These are phyloP conservation scores for Colletotrichum chlorophyti DNA, from an alignment of 2,329 filamentous ascomycete species.

Conservation along the genomic window DNA sequence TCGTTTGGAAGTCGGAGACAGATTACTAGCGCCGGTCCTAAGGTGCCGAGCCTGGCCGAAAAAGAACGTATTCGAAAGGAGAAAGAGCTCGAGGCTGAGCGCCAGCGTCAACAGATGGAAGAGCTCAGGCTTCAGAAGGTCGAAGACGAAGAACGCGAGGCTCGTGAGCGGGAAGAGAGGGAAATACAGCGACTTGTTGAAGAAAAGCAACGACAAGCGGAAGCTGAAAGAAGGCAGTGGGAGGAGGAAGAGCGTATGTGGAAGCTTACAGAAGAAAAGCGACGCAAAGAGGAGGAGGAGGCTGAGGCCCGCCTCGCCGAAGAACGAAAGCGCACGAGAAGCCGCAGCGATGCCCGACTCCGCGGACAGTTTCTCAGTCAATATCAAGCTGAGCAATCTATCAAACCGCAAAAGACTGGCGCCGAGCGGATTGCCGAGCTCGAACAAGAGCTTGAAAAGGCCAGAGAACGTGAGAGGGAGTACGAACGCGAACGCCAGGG, in stretches of 20 bases:
- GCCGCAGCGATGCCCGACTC: constrained; percentile 68
- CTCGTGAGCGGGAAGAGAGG: constrained; percentile 68
- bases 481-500: constrained; percentile 64
- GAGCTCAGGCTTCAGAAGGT: too few relatives aligned
- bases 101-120: constrained; percentile 59
- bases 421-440: constrained; percentile 60
- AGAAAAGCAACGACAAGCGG: constrained; percentile 65
- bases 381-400: constrained; percentile 76
- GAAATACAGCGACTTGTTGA: constrained; percentile 67
- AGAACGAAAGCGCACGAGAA: constrained; percentile 69
- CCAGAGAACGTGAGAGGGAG: constrained; percentile 68
- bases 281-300: constrained; percentile 75
- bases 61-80: constrained; percentile 75
- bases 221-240: constrained; percentile 76
- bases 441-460: constrained; percentile 72
- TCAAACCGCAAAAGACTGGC: constrained; percentile 33
- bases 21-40: constrained; percentile 83
- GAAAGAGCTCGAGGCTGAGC: constrained; percentile 64
- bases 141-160: constrained; percentile 68
- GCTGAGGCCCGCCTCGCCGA: constrained; percentile 71
- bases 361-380: constrained; percentile 87
- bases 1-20: constrained; percentile 90
- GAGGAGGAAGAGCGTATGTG: constrained; percentile 79
- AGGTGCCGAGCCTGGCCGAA: constrained; percentile 81
- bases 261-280: constrained; percentile 77